A percentile compares a stretch with the other conserved stretches of the same genome.
These are phyloP conservation scores for Hypomyces perniciosus DNA, from an alignment of 2,329 filamentous ascomycete genomes.

Conservation along the genomic window DNA sequence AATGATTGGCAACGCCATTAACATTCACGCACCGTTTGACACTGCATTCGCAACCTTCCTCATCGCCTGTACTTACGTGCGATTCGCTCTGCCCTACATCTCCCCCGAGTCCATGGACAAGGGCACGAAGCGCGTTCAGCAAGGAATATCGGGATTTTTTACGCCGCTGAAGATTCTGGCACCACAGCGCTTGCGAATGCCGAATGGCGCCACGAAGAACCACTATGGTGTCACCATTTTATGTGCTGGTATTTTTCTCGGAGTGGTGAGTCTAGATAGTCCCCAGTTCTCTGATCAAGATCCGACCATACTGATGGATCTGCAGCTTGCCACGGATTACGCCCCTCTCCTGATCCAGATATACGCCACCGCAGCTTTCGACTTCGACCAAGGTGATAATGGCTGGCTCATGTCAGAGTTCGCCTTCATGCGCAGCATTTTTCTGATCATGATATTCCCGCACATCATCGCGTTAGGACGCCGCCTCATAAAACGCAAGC, in stretches of 20 bases:
- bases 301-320: background rate
- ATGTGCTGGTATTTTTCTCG: constrained; percentile 59
- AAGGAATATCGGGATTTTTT: constrained; percentile 48
- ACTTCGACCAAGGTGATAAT: constrained; percentile 50
- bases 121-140: constrained; percentile 21
- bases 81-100: constrained; percentile 43
- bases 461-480: constrained; percentile 45
- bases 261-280: constrained; percentile 47
- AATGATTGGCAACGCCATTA: constrained; percentile 55
- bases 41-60: constrained; percentile 56
- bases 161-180: constrained; percentile 57
- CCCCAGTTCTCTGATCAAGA: too few relatives aligned
- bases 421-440: constrained; percentile 48
- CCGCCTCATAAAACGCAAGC: constrained; percentile 8
- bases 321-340: constrained; percentile 58
- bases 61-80: constrained; percentile 36
- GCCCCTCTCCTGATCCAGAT: constrained; percentile 56
- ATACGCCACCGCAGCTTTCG: constrained; percentile 51
- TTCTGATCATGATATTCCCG: constrained; percentile 49
- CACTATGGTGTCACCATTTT: constrained; percentile 60
- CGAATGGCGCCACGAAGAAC: constrained; percentile 44
- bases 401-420: constrained; percentile 52
- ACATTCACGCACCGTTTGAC: constrained; percentile 59
- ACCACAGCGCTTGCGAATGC: constrained; percentile 49
- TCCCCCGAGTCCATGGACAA: constrained; percentile 30